Base-by-base conservation (phyloP, 345 rosid genomes). In the Pseudoturritis turrita region DNA sequence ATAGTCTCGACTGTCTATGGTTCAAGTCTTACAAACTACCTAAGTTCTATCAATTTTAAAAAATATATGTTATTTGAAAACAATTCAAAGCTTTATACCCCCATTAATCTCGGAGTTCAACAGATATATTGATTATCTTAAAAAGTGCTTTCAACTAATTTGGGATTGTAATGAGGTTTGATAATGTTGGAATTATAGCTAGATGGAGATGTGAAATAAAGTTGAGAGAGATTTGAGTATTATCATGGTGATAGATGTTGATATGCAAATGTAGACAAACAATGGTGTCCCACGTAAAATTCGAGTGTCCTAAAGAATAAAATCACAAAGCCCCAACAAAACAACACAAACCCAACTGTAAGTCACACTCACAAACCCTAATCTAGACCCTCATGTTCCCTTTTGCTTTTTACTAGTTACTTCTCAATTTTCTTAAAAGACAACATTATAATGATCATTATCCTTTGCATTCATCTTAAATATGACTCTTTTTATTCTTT, bases 261-360 rank as follows among this genome's bases (percentile, higher is more conserved):
- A 75, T 75, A 75, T 52, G 68, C 44, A 61, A 44, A 61, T 52
- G 64, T 75, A 51, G 69, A 44, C 65, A 75, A 68, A 68, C 74
- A 68, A 21, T 23, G 67, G 25, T 75, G 69, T 44, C 69, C 74
- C 63, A 61, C 69, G 45, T 68, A 61, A n/a, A 75, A 61, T 68
- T 68, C 74, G 61, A 75, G 50, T 60, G 64, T 61, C 69, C 49
- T 61, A 7, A 68, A 68, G 74, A 74, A 67, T 52, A 61, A 41
- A 52, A 75, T 60, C 69, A 59, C 78, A 60, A 50, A 59, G 31
- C 41, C 56, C 23, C 68, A 75, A 75, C 63, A 75, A 75, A 68
- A 68, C 57, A 68, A 68, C 63, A 73, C 77, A 49, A 75, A 75
- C 40, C 73, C 78, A 68, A 67, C 69, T 68, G 69, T 43, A 75